These are phyloP conservation scores for Annulohypoxylon stygium DNA, from an alignment of 495 filamentous ascomycete species.

Conservation along the genomic window DNA sequence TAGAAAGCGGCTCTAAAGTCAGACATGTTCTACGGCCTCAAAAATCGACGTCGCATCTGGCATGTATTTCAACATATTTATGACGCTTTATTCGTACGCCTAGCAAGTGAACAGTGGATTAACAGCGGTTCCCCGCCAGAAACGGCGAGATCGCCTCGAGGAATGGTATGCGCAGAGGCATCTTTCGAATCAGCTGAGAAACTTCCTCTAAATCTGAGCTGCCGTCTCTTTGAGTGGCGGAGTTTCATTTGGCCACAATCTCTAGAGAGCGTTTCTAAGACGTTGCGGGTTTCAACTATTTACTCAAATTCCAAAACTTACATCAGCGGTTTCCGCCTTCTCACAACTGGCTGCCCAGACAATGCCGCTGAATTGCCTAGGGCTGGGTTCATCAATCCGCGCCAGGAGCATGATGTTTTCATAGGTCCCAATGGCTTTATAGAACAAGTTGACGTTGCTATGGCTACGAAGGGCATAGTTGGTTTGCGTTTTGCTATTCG, in stretches of 20 bases:
- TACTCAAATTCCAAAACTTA: slow-evolving; percentile 9
- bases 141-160: not conserved
- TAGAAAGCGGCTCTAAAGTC: slow-evolving; percentile 5
- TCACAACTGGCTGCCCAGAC: not conserved
- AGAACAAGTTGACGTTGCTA: slow-evolving; percentile 9
- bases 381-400: slow-evolving; percentile 11
- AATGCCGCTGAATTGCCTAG: not conserved
- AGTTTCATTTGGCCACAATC: not conserved
- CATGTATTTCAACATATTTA: slow-evolving; percentile 7
- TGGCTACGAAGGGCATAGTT: slow-evolving; percentile 3
- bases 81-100: not conserved
- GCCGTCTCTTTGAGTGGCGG: slow-evolving; percentile 15
- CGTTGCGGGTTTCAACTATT: slow-evolving; percentile 10
- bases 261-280: not conserved
- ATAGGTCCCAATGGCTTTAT: slow-evolving; percentile 4
- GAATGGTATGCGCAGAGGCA: slow-evolving; percentile 8
- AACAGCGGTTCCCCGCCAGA: not conserved
- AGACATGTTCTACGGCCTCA: slow-evolving; percentile 4
- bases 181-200: not conserved
- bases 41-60: slow-evolving; percentile 15
- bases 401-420: not conserved
- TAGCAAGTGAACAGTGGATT: slow-evolving; percentile 9
- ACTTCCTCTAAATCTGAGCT: not conserved
- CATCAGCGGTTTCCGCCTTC: slow-evolving; percentile 12
- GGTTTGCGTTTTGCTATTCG: slow-evolving; percentile 9